Base-by-base conservation (phyloP, 805 yeast species). In the Clavispora asparagi region DNA sequence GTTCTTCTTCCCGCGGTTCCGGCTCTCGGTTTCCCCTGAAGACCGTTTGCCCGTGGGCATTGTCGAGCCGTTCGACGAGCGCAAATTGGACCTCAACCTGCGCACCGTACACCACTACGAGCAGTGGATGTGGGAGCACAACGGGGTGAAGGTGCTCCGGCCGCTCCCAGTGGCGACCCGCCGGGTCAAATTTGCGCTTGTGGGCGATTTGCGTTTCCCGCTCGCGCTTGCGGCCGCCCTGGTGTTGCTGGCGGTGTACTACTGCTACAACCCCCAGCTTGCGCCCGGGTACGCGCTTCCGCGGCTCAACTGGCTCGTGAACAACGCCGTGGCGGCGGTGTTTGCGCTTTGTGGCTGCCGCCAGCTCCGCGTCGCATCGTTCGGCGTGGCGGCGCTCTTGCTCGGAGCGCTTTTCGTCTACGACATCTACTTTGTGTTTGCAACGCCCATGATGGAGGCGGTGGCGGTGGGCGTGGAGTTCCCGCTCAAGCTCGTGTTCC, bases 391-490 rank as follows among this genome's bases (percentile, higher is more conserved):
- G 3, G 55, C 68, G 13, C 50, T 77, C 10, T 56, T 82, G 30
- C 62, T 84, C 23, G 47, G 54, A 2, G 76, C 76, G 2, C 70
- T 84, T 38, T 81, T 83, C 54, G 51, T 77, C 36, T 84, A 83
- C 59, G 90, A 84, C 58, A 70, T 81, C 36, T 82, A 75, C 58
- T 84, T 84, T 63, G 90, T 84, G 1, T 85, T 82, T 61, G 78
- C 75, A 5, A 73, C 86, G 0, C 71, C 74, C 30, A 68, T 81
- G 6, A 84, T 84, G 90, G 67, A 73, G 33, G 69, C 78, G 1
- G 89, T 83, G 16, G 89, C 88, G 7, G 70, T 73, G 2, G 57
- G 59, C 7, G 53, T 83, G 19, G 77, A 79, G 4, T 65, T 78
- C n/a, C 89, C 89, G 1, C 67, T 74, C 40, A 79, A 77, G 51